Evolutionary conservation across 2,329 filamentous ascomycete species (phyloP), one percentile per base, ranked within the genome.

Genomic region (Hansfordia pulvinata): DNA sequence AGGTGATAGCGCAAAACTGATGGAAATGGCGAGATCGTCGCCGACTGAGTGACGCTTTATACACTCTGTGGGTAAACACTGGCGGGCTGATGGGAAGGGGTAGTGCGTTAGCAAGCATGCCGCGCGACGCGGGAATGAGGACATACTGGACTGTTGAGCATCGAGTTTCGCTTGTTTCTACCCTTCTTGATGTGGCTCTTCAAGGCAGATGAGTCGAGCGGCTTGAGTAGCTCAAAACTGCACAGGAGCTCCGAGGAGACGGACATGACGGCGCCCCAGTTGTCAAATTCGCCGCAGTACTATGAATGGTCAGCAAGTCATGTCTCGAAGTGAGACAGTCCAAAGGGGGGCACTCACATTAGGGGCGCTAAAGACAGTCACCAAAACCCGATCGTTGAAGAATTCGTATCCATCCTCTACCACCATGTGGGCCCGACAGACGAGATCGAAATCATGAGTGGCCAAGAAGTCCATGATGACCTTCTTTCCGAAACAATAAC

Each of bases 141-240:
- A 76, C 83, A 60, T 75, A 92, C 84, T 49, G 88, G 88, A 62
- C 85, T 93, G 64, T 93, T 94, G 33, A 94, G 67, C 70, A 93
- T 92, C 54, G 76, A 88, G 54, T 93, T 84, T 34, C 88, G 71
- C 64, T 92, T 92, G 56, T 86, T 93, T 34, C 86, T 71, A 35
- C 86, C 86, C 62, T 94, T 96, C 64, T 98, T 98, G 56, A 98
- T 98, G 49, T 98, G 90, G 42, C 79, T 94, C 68, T 98, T 98
- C 35, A 98, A 64, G 18, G 88, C 88, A 42, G 82, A 92, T 9
- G 86, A 94, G 54, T 98, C 90, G 24, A 98, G 67, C 6, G 90
- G 90, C 54, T 98, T 98, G 33, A 98, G 66, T 10, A 98, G 65
- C 55, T 98, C 90, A 47, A 98, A 98, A 49, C 86, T 94, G 58